A percentile compares a stretch with the other conserved stretches of the same genome.
These are phyloP conservation scores for Babesia sp. DNA, from an alignment of 169 alveolate species.

Conservation along the genomic window DNA sequence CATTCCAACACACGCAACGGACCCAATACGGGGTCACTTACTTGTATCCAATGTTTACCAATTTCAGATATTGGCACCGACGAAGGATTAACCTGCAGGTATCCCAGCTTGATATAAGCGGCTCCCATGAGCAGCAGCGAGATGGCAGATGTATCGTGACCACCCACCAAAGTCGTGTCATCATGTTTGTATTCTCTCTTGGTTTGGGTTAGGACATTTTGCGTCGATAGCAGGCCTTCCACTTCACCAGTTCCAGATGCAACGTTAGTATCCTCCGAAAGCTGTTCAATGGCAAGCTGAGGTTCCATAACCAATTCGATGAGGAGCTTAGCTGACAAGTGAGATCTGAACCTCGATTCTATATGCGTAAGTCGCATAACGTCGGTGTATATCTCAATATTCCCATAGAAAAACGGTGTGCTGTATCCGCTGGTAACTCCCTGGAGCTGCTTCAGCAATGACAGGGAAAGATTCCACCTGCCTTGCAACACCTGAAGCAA, in stretches of 20 bases:
- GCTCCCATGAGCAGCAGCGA: slow-evolving; percentile 3
- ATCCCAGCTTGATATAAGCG: slow-evolving; percentile 15
- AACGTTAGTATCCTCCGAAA: not conserved
- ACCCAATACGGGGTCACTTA: slow-evolving; percentile 3
- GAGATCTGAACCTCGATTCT: slow-evolving; percentile 15
- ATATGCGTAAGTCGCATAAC: not conserved
- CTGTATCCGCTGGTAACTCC: slow-evolving; percentile 9
- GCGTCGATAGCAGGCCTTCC: not conserved
- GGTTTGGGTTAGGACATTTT: not conserved
- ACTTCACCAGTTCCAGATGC: not conserved
- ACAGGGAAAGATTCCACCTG: slow-evolving; percentile 37
- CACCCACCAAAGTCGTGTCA: not conserved
- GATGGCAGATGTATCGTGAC: not conserved
- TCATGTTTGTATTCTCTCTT: not conserved
- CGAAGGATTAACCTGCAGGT: not conserved
- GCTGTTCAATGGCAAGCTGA: slow-evolving; percentile 16
- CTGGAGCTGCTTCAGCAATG: slow-evolving; percentile 12
- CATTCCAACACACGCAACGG: not conserved
- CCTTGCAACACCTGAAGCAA: slow-evolving; percentile 44
- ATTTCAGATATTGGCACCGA: slow-evolving; percentile 1
- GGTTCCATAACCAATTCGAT: slow-evolving; percentile 34
- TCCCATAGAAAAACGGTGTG: slow-evolving; percentile 25
- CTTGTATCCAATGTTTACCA: not conserved
- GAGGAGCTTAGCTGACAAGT: slow-evolving; percentile 25
- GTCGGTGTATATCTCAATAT: not conserved